Percentiles rank a stretch among this genome's conserved stretches.
Evolutionary conservation across 768 basidiomycete species (phyloP).

Genomic region (Tylopilus rubrobrunneus): DNA sequence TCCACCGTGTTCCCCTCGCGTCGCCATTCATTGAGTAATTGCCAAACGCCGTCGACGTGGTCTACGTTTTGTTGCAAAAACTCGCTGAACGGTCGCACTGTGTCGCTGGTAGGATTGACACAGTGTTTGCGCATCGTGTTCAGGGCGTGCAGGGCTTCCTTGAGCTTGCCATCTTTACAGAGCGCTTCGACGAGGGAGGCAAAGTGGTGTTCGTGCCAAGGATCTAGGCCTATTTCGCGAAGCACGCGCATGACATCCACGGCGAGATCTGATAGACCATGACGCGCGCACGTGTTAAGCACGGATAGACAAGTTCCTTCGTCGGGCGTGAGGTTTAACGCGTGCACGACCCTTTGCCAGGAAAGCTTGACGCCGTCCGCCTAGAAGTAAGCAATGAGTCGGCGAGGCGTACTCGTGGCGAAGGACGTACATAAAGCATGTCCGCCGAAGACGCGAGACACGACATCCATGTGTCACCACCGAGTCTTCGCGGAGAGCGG

Average conservation of each 20-base stretch:
- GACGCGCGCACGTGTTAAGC: slow-evolving; percentile 68
- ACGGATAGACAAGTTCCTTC: slow-evolving; percentile 72
- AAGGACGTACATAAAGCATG: slow-evolving; percentile 59
- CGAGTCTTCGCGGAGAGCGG: slow-evolving; percentile 49
- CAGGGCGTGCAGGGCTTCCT: slow-evolving; percentile 60
- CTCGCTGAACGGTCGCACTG: slow-evolving; percentile 51
- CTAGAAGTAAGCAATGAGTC: slow-evolving; percentile 34
- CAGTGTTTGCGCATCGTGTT: slow-evolving; percentile 54
- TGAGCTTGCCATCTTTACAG: slow-evolving; percentile 50
- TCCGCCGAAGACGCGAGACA: slow-evolving; percentile 66
- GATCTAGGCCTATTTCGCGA: slow-evolving; percentile 41
- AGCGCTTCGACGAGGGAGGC: slow-evolving; percentile 75
- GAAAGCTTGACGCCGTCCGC: slow-evolving; percentile 58
- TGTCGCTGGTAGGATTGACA: slow-evolving; percentile 47
- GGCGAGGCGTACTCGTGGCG: not conserved
- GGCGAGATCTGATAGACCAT: slow-evolving; percentile 68
- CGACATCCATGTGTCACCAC: slow-evolving; percentile 55
- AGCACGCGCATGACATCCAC: slow-evolving; percentile 60
- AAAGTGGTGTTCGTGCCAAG: slow-evolving; percentile 69
- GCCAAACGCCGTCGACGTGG: slow-evolving; percentile 61
- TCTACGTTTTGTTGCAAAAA: slow-evolving; percentile 47
- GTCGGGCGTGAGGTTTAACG: slow-evolving; percentile 54
- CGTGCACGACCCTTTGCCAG: slow-evolving; percentile 58
- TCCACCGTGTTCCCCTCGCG: slow-evolving; percentile 51
- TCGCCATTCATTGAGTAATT: slow-evolving; percentile 56